phyloP scores from a whole-genome alignment of 345 rosid species.

The Lepidium africanum region DNA sequence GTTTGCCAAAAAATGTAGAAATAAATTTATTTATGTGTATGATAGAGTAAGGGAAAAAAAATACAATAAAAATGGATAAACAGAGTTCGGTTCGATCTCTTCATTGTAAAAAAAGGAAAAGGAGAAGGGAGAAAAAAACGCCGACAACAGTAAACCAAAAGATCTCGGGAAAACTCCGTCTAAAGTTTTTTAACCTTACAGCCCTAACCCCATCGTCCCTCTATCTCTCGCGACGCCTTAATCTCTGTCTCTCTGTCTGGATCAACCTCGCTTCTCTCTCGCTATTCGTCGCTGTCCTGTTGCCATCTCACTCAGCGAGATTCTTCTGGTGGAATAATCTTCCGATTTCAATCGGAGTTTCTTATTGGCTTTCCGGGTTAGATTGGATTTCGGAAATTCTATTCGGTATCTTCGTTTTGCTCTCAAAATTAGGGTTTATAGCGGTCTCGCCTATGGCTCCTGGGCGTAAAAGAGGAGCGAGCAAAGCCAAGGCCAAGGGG shows the following conservation, averaged over 20 bases:
- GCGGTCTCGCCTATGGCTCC: conserved; percentile 53
- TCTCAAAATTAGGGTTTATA: conserved; percentile 31
- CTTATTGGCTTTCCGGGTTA: neutral
- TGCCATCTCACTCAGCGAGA: neutral
- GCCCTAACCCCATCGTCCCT: conserved; percentile 22
- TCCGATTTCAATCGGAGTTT: neutral
- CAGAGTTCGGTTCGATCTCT: conserved; percentile 5
- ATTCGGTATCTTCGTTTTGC: neutral
- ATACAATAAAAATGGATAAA: neutral
- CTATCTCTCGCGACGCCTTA: conserved; percentile 12
- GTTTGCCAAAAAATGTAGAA: no score
- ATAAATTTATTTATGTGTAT: no score
- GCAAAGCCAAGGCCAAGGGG: conserved; percentile 55
- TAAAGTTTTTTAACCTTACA: neutral
- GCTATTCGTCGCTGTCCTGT: neutral
- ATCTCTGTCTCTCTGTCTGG: neutral
- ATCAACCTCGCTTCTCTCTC: neutral
- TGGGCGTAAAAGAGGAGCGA: conserved; percentile 83
- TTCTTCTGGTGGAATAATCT: conserved; percentile 3
- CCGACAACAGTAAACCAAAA: conserved; percentile 19
- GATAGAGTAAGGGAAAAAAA: neutral
- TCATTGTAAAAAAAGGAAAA: neutral
- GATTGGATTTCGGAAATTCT: conserved; percentile 5
- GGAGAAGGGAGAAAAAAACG: conserved; percentile 4
- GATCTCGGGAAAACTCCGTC: neutral